Evolutionary conservation across 2,329 filamentous ascomycete species (phyloP), one percentile per base, ranked within the genome.

Genomic region (Colletotrichum sp.): DNA sequence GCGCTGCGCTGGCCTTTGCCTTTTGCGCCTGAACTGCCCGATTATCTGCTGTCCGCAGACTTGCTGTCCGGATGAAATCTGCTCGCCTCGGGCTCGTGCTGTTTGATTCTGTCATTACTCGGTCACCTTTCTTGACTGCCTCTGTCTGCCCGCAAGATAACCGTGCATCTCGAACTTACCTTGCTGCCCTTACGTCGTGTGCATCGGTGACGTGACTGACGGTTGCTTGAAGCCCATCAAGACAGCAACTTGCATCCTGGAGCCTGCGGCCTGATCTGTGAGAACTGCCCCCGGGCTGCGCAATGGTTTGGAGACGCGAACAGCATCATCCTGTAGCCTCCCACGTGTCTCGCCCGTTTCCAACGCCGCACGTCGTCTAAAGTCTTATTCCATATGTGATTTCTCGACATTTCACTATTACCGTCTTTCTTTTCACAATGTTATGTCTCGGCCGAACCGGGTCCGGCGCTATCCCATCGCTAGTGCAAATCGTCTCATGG

Each of bases 361-460:
- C 30, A 48, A 48, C 43, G 43, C 43, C n/a, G 43, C 43, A 16
- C 66, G 24, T 26, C 69, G 64, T 63, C 18, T 34, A 34, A 63
- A 55, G 24, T 43, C 32, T 43, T 16, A 38, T 21, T 38, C 55
- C 18, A 12, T 67, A 32, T 24, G 24, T 62, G 38, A 28, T 55
- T 55, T 66, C 16, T 43, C 43, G 16, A 30, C 32, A 7, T 21
- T 43, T 18, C 43, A 48, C 16, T 55, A n/a, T 38, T 26, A 5
- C 67, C 21, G 26, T 38, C 28, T 34, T 8, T 21, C 10, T 13
- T 21, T 21, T 21, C 43, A 48, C n/a, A 18, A 10, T 34, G 4
- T 28, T 32, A 10, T n/a, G 18, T 73, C 24, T 75, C 69, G 63
- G 73, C 73, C 73, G 69, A 68, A 26, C 56, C 63, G 56, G 73